Conservation (phyloP, 257 asterid species). For the Nicotiana tabacum region DNA sequence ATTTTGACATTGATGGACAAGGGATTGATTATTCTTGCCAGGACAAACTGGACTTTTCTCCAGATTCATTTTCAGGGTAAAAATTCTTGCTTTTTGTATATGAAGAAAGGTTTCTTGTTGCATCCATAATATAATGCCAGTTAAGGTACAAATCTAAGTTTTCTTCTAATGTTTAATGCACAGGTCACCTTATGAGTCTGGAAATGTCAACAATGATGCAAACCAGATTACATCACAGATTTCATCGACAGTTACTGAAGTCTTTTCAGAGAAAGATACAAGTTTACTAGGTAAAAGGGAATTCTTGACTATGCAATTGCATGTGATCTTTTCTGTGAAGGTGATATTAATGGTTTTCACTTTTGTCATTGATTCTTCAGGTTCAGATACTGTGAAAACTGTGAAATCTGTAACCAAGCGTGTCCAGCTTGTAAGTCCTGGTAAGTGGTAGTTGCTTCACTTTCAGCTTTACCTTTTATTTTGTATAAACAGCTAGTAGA, state of each 20-base stretch:
- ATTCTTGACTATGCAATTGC: not conserved
- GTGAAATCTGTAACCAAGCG: slow-evolving; percentile 71
- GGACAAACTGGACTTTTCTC: slow-evolving; percentile 23
- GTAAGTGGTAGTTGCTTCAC: slow-evolving; percentile 32
- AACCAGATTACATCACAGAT: slow-evolving; percentile 38
- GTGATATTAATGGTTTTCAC: slow-evolving; percentile 6
- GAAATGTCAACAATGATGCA: slow-evolving; percentile 25
- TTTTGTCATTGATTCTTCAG: slow-evolving; percentile 26
- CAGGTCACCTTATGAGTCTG: slow-evolving; percentile 56
- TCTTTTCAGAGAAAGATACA: slow-evolving; percentile 36
- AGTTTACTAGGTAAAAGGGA: slow-evolving; percentile 41
- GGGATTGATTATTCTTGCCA: slow-evolving; percentile 27
- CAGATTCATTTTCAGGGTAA: slow-evolving; percentile 36
- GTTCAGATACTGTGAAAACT: slow-evolving; percentile 56
- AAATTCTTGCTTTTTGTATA: not conserved
- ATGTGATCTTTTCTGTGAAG: not conserved
- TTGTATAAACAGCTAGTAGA: not conserved
- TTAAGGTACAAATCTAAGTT: not conserved
- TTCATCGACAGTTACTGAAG: slow-evolving; percentile 47
- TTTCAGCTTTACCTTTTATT: not conserved
- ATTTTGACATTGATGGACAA: slow-evolving; percentile 31
- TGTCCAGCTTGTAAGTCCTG: slow-evolving; percentile 69
- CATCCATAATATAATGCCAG: not conserved
- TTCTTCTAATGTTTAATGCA: not conserved
- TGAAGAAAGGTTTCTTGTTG: not conserved